Evolutionary conservation across 352 stramenopile genomes (phyloP).

Genomic region (Phytophthora boehmeriae): DNA sequence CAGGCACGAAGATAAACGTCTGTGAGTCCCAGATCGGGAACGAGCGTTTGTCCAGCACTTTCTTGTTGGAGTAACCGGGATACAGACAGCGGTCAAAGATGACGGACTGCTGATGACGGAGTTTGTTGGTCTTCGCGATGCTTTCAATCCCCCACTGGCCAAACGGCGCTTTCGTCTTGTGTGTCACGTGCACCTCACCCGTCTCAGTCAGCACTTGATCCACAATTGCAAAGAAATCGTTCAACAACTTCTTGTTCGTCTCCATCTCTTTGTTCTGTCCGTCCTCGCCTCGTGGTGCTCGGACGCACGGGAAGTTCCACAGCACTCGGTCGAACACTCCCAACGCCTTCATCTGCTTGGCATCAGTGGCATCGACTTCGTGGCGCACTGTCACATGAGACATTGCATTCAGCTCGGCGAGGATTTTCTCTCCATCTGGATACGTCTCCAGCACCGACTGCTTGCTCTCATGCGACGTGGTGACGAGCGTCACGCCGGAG

Average conservation of each 20-base stretch:
- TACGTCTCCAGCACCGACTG: slow-evolving; percentile 91
- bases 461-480: slow-evolving; percentile 93
- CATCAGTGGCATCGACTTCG: slow-evolving; percentile 91
- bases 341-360: slow-evolving; percentile 71
- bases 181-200: slow-evolving; percentile 94
- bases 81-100: slow-evolving; percentile 94
- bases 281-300: slow-evolving; percentile 90
- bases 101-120: slow-evolving; percentile 74
- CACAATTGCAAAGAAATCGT: slow-evolving; percentile 88
- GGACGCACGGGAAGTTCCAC: slow-evolving; percentile 97
- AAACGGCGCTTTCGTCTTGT: slow-evolving; percentile 96
- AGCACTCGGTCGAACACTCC: slow-evolving; percentile 92
- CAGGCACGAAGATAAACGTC: slow-evolving; percentile 92
- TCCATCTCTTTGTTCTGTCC: slow-evolving; percentile 97
- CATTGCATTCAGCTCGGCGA: slow-evolving; percentile 69
- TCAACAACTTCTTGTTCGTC: slow-evolving; percentile 92
- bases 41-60: slow-evolving; percentile 94
- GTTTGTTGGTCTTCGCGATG: slow-evolving; percentile 54
- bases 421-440: slow-evolving; percentile 83
- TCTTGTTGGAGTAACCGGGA: slow-evolving; percentile 95
- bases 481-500: slow-evolving; percentile 64
- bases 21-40: slow-evolving; percentile 97
- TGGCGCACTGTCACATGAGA: slow-evolving; percentile 78
- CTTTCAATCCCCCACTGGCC: slow-evolving; percentile 86
- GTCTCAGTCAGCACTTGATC: slow-evolving; percentile 44